Conservation (phyloP, 805 yeast genomes). For the Monosporozyma aerobia region DNA sequence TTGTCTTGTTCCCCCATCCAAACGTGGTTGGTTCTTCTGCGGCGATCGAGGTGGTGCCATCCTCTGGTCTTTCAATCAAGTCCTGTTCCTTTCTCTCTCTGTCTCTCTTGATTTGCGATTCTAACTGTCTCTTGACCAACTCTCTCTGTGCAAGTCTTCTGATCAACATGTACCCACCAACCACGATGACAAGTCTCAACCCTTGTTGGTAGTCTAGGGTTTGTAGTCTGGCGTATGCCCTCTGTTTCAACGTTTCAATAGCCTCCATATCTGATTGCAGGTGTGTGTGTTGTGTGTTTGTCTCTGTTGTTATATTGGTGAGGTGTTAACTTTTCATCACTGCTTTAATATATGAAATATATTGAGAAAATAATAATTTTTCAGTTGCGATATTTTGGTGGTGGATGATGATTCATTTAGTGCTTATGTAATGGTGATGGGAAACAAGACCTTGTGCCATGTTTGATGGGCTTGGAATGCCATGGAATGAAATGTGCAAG, state of each 20-base stretch:
- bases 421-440: not conserved
- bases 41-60: slow-evolving; percentile 21
- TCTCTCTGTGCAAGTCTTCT: slow-evolving; percentile 49
- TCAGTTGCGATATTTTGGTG: not conserved
- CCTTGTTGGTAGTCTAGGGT: slow-evolving; percentile 8
- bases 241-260: not conserved
- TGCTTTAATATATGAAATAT: not conserved
- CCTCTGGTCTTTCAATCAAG: slow-evolving; percentile 31
- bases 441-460: too few relatives aligned
- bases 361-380: not conserved
- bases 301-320: not conserved
- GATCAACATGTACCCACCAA: slow-evolving; percentile 55
- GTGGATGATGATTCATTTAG: not conserved
- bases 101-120: slow-evolving; percentile 32
- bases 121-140: slow-evolving; percentile 50
- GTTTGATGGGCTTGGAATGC: not conserved
- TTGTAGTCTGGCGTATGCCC: not conserved
- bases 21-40: slow-evolving; percentile 33
- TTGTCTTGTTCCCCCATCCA: slow-evolving; percentile 77
- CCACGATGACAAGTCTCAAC: slow-evolving; percentile 34
- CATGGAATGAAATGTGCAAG: not conserved
- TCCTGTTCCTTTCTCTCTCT: slow-evolving; percentile 26
- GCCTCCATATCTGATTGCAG: not conserved
- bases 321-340: not conserved
- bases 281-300: not conserved